phyloP scores from a whole-genome alignment of 2,329 filamentous ascomycete genomes.

The Talaromyces pinophilus region DNA sequence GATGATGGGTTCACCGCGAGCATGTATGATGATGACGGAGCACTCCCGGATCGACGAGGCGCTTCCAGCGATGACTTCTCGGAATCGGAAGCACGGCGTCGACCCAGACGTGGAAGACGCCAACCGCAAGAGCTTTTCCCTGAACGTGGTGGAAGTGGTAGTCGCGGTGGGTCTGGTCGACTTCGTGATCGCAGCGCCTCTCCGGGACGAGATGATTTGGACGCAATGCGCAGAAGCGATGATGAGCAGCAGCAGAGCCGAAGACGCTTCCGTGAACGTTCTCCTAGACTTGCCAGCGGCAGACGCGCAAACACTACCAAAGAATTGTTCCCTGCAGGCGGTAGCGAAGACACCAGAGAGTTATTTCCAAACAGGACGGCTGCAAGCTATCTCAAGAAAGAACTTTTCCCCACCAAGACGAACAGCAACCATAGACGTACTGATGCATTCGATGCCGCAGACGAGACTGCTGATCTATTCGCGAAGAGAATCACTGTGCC shows the following conservation, averaged over 20 bases:
- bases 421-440: slow-evolving; percentile 50
- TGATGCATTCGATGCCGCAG: slow-evolving; percentile 56
- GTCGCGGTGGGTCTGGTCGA: slow-evolving; percentile 33
- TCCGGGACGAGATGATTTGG: slow-evolving; percentile 55
- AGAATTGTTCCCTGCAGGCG: slow-evolving; percentile 62
- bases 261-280: slow-evolving; percentile 47
- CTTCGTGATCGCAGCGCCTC: slow-evolving; percentile 63
- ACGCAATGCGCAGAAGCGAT: slow-evolving; percentile 41
- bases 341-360: slow-evolving; percentile 46
- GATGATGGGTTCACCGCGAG: slow-evolving; percentile 63
- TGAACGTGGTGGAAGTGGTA: slow-evolving; percentile 30
- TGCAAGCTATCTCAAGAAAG: slow-evolving; percentile 52
- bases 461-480: slow-evolving; percentile 57
- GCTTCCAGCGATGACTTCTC: slow-evolving; percentile 30
- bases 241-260: slow-evolving; percentile 39
- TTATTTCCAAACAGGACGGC: slow-evolving; percentile 49
- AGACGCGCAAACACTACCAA: slow-evolving; percentile 39
- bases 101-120: slow-evolving; percentile 34
- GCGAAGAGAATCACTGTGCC: slow-evolving; percentile 53
- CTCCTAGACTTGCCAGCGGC: slow-evolving; percentile 36
- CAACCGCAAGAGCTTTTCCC: slow-evolving; percentile 41
- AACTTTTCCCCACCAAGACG: slow-evolving; percentile 59
- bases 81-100: slow-evolving; percentile 33
- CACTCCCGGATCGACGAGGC: slow-evolving; percentile 6
- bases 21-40: slow-evolving; percentile 72